Base-by-base conservation (phyloP, 2,329 filamentous ascomycete species). In the Hirsutella rhossiliensis region DNA sequence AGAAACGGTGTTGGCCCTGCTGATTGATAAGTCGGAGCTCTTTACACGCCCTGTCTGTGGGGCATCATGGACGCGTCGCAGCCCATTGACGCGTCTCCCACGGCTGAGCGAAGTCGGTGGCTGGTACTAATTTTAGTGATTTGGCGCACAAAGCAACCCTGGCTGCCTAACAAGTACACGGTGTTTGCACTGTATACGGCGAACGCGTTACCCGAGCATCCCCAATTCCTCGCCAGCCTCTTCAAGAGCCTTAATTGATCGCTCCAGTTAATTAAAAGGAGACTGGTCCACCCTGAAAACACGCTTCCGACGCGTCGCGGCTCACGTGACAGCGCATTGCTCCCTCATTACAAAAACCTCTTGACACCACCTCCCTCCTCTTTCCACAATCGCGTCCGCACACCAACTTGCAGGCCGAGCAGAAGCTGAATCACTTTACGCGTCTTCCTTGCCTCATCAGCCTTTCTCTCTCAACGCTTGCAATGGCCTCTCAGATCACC, bases 401-500 rank as follows among this genome's bases (percentile, higher is more conserved):
- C 48, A 50, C 42, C 45, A 48, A 49, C 43, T 19, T 32, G 39
- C 49, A 47, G 40, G 45, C 44, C 45, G 44, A 55, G 48, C 50
- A 40, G 46, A 54, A 46, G 50, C 44, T 41, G 46, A 50, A 47
- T 20, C 19, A 39, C 19, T 28, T 42, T 13, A 31, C 40, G 17
- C 34, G 42, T 43, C 46, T 42, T 43, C 42, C 41, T 45, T 19
- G 45, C 49, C 48, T 48, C 48, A 48, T 48, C 42, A 51, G 45
- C 43, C 50, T 47, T 46, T 45, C 51, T 45, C 44, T 46, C 44
- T 30, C 34, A 42, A 23, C 42, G 41, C 44, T 50, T 55, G 62
- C 71, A 77, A 92, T 94, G 87, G 77, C 86, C 65, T 69, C 82
- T 50, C 74, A 90, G 63, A 72, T 86, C 60, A 76, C 73, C 40